Evolutionary conservation across 805 yeast genomes (phyloP).

Genomic region (Lachancea nothofagi): DNA sequence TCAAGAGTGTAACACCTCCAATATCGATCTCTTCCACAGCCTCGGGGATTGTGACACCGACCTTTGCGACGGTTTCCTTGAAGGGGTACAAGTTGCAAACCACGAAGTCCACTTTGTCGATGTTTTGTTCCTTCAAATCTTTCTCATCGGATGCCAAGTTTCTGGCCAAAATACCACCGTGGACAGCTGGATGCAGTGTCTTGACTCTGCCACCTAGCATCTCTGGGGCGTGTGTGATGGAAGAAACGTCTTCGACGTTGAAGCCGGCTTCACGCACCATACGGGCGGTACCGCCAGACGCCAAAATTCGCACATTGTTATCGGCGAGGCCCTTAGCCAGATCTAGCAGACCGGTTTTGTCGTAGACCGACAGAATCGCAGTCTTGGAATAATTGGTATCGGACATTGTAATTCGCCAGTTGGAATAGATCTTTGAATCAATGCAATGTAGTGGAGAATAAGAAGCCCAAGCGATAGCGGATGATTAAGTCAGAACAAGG

Average conservation of each 20-base stretch:
- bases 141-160: conserved; percentile 84
- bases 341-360: conserved; percentile 93
- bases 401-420: no score
- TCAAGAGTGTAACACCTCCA: conserved; percentile 93
- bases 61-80: conserved; percentile 94
- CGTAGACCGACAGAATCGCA: conserved; percentile 94
- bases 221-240: conserved; percentile 97
- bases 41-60: conserved; percentile 91
- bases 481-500: no score
- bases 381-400: conserved; percentile 62
- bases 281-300: conserved; percentile 96
- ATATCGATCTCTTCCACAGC: conserved; percentile 98
- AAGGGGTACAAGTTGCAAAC: conserved; percentile 98
- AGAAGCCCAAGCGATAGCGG: no score
- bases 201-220: conserved; percentile 98
- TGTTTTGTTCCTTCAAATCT: conserved; percentile 83
- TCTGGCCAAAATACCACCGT: conserved; percentile 95
- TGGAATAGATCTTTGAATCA: no score
- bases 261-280: conserved; percentile 95
- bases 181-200: conserved; percentile 97
- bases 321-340: conserved; percentile 90
- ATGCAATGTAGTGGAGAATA: no score
- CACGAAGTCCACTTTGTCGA: conserved; percentile 93
- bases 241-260: conserved; percentile 92
- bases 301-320: conserved; percentile 85